Conservation (phyloP, 768 basidiomycete genomes). For the Zangia roseola region DNA sequence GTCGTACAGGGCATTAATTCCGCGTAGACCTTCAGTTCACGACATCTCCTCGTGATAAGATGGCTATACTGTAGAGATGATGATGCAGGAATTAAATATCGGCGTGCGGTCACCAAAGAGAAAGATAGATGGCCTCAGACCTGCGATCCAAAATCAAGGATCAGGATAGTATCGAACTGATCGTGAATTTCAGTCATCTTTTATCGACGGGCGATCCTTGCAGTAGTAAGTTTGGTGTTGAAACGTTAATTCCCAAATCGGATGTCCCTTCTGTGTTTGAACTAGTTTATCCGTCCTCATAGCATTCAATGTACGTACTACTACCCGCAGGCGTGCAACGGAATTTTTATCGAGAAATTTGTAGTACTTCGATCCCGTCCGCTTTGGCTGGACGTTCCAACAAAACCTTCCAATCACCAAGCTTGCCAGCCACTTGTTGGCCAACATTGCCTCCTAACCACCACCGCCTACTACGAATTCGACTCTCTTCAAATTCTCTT, state of each 20-base stretch:
- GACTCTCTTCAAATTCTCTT: background rate
- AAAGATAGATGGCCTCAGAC: conserved; percentile 41
- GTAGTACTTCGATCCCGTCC: conserved; percentile 5
- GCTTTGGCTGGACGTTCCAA: background rate
- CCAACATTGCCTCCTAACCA: conserved; percentile 4
- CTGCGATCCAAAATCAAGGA: conserved; percentile 97
- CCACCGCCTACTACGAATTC: background rate
- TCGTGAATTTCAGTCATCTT: conserved; percentile 87
- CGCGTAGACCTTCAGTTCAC: conserved; percentile 96
- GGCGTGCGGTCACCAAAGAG: conserved; percentile 10
- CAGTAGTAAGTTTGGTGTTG: too few species aligned
- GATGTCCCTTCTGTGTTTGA: too few species aligned
- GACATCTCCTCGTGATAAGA: conserved; percentile 94
- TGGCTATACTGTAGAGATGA: conserved; percentile 76
- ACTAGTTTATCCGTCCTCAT: too few species aligned
- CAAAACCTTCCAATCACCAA: conserved; percentile 7
- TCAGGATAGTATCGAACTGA: conserved; percentile 93
- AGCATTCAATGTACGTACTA: too few species aligned
- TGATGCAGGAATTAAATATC: conserved; percentile 2
- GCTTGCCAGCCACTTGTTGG: conserved; percentile 1
- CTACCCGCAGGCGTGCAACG: too few species aligned
- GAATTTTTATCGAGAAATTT: background rate
- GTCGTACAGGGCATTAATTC: conserved; percentile 97
- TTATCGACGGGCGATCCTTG: background rate
- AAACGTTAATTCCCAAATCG: too few species aligned